These are phyloP conservation scores for Penicillium subrubescens DNA, from an alignment of 495 filamentous ascomycete species.

Conservation along the genomic window DNA sequence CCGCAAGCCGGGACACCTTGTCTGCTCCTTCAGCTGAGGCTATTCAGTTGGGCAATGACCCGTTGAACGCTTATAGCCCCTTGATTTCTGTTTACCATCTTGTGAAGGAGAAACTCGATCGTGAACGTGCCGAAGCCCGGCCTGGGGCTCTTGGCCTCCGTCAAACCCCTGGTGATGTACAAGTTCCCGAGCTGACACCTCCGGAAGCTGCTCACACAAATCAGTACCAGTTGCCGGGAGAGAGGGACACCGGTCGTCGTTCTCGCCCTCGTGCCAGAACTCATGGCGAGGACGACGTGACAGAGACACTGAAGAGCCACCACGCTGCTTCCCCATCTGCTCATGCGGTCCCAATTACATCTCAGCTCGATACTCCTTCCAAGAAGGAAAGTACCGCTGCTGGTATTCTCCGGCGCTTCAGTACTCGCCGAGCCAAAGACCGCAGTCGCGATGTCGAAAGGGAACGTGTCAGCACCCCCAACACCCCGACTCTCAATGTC, in stretches of 20 bases:
- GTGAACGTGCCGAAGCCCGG: slow-evolving; percentile 68
- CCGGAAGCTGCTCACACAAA: slow-evolving; percentile 95
- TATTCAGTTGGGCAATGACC: slow-evolving; percentile 80
- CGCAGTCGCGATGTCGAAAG: slow-evolving; percentile 53
- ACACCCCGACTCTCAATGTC: slow-evolving; percentile 69
- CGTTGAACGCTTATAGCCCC: slow-evolving; percentile 90
- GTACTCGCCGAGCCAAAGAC: slow-evolving; percentile 73
- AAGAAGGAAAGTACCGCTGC: slow-evolving; percentile 88
- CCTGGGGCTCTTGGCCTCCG: slow-evolving; percentile 61
- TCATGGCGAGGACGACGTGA: slow-evolving; percentile 91
- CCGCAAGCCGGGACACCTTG: slow-evolving; percentile 82
- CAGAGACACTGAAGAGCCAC: slow-evolving; percentile 72
- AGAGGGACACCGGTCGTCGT: slow-evolving; percentile 74
- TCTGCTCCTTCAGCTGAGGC: slow-evolving; percentile 83
- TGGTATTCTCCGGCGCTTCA: slow-evolving; percentile 87
- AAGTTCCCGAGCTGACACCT: slow-evolving; percentile 72
- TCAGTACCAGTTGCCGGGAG: slow-evolving; percentile 81
- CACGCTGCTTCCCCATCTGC: slow-evolving; percentile 57
- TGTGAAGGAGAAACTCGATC: slow-evolving; percentile 89
- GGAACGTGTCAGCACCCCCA: slow-evolving; percentile 58
- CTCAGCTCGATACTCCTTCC: slow-evolving; percentile 60
- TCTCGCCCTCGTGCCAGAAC: slow-evolving; percentile 85
- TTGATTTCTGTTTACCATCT: slow-evolving; percentile 95
- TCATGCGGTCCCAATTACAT: slow-evolving; percentile 55
- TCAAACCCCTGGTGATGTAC: slow-evolving; percentile 59